Conservation (phyloP, 352 stramenopile species). For the Pythium angustatum region DNA sequence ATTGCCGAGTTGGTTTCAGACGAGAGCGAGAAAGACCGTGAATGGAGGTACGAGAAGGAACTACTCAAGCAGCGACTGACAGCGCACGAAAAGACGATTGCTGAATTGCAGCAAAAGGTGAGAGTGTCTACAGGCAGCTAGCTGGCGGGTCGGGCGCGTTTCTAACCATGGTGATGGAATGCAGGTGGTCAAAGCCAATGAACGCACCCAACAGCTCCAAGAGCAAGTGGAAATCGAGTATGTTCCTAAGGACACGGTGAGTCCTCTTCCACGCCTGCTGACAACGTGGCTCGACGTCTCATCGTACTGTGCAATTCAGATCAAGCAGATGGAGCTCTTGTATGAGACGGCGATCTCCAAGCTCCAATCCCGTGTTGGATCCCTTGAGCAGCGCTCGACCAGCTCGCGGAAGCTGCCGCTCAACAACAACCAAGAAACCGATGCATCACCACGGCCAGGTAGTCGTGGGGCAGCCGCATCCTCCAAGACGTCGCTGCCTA, state of each 20-base stretch:
- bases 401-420: constrained; percentile 21
- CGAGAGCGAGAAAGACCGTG: constrained; percentile 49
- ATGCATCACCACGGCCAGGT: neutral
- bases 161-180: neutral
- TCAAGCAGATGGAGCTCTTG: constrained; percentile 70
- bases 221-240: constrained; percentile 25
- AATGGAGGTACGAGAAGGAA: constrained; percentile 33
- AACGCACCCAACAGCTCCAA: constrained; percentile 19
- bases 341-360: constrained; percentile 76
- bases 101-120: constrained; percentile 42
- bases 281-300: too few species aligned
- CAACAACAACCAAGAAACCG: constrained; percentile 16
- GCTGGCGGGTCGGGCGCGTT: neutral
- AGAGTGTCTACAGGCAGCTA: neutral
- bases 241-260: constrained; percentile 16
- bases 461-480: too few species aligned
- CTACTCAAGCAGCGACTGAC: constrained; percentile 8
- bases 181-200: constrained; percentile 7
- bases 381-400: constrained; percentile 39
- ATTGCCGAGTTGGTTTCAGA: constrained; percentile 69
- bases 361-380: constrained; percentile 62
- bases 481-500: constrained; percentile 9
- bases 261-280: neutral
- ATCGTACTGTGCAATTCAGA: constrained; percentile 30
- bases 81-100: constrained; percentile 37